phyloP scores from a whole-genome alignment of 1,284 basidiomycete genomes.

The Rhodofomes roseus region DNA sequence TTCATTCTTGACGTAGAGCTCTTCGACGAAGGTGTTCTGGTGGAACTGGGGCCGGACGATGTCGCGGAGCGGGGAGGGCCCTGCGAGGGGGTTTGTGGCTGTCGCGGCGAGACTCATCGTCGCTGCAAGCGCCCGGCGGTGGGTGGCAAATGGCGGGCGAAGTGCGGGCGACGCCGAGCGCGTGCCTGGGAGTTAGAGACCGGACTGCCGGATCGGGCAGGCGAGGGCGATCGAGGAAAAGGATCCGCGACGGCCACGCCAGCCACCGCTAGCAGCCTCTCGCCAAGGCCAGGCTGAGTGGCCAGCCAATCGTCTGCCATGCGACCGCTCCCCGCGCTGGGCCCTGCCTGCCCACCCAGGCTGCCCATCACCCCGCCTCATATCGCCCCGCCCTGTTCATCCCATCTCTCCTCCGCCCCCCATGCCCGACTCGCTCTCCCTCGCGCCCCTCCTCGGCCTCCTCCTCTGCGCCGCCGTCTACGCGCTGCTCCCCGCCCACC shows the following conservation, averaged over 20 bases:
- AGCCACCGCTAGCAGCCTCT: too few species aligned
- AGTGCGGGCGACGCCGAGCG: background rate
- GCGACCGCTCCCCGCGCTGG: background rate
- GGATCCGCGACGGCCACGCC: background rate
- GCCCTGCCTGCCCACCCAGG: background rate
- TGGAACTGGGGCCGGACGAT: constrained; percentile 88
- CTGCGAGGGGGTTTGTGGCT: constrained; percentile 54
- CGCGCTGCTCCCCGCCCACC: background rate
- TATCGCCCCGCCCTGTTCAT: background rate
- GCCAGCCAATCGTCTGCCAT: background rate
- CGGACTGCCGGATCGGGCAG: background rate
- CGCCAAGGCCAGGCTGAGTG: too few species aligned
- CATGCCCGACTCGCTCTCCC: background rate
- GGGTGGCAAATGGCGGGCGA: background rate
- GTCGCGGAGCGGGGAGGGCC: constrained; percentile 67
- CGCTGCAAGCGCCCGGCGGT: background rate
- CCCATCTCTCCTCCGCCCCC: background rate
- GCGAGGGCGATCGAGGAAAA: background rate
- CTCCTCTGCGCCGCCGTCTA: constrained; percentile 6
- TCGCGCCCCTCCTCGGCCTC: background rate
- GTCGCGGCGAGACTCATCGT: constrained; percentile 26
- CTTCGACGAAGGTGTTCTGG: constrained; percentile 87
- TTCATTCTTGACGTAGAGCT: constrained; percentile 81
- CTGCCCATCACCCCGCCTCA: background rate
- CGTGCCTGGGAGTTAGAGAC: background rate